These are phyloP conservation scores for Penicillium longicatenatum DNA, from an alignment of 495 filamentous ascomycete genomes.

Conservation along the genomic window DNA sequence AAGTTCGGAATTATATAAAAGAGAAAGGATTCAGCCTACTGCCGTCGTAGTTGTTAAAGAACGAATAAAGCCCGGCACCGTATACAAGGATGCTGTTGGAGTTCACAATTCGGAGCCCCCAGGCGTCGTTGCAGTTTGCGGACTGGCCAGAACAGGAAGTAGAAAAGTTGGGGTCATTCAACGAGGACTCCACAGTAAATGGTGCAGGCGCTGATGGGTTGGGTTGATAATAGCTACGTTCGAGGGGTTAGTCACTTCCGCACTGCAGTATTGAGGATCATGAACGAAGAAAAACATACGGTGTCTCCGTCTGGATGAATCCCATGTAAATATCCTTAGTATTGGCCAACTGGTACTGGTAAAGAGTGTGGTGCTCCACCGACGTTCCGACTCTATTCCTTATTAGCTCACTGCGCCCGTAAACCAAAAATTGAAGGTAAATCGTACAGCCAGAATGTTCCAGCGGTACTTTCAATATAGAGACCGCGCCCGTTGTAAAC, in stretches of 20 bases:
- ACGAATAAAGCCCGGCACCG: conserved; percentile 66
- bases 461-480: conserved; percentile 50
- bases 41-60: conserved; percentile 56
- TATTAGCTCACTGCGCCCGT: background rate
- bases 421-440: background rate
- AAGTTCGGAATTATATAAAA: background rate
- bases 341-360: conserved; percentile 73
- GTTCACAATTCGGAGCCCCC: conserved; percentile 64
- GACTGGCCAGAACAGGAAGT: conserved; percentile 41
- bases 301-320: conserved; percentile 80
- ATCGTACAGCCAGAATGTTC: conserved; percentile 60
- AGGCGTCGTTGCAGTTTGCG: conserved; percentile 55
- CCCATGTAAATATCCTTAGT: conserved; percentile 68
- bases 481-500: conserved; percentile 65
- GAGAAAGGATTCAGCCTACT: background rate
- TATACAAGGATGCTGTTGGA: conserved; percentile 59
- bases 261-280: background rate
- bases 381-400: conserved; percentile 41
- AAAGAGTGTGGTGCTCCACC: conserved; percentile 69
- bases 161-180: conserved; percentile 35
- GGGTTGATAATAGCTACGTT: conserved; percentile 51
- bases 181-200: background rate
- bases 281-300: conserved; percentile 31
- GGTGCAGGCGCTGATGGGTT: conserved; percentile 52
- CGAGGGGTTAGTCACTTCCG: background rate